Evolutionary conservation across 495 filamentous ascomycete species (phyloP).

Genomic region (Oleoguttula mirabilis): DNA sequence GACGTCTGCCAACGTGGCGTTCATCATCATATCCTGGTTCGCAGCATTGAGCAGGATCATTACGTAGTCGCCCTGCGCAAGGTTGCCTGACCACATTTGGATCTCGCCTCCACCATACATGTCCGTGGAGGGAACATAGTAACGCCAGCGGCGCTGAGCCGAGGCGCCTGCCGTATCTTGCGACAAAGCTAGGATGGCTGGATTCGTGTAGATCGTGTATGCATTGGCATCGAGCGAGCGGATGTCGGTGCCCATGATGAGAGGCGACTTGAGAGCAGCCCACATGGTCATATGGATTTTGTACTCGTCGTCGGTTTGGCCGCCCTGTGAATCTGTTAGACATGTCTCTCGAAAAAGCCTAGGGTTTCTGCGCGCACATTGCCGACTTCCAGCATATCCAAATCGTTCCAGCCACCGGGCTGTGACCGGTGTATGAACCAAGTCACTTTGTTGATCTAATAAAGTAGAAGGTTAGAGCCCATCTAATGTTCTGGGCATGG

Average conservation of each 20-base stretch:
- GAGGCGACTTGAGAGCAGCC: constrained; percentile 45
- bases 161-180: constrained; percentile 42
- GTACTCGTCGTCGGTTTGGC: too few species aligned
- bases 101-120: constrained; percentile 33
- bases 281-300: constrained; percentile 46
- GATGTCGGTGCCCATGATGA: constrained; percentile 41
- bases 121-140: constrained; percentile 19
- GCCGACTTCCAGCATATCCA: constrained; percentile 30
- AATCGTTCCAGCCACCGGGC: constrained; percentile 25
- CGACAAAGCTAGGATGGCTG: constrained; percentile 41
- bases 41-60: constrained; percentile 40
- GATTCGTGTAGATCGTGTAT: constrained; percentile 35
- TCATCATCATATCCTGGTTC: constrained; percentile 33
- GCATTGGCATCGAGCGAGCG: constrained; percentile 27
- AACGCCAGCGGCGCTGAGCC: constrained; percentile 18
- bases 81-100: constrained; percentile 38
- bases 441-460: constrained; percentile 27
- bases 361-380: constrained; percentile 21
- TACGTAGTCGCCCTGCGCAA: constrained; percentile 37
- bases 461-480: too few species aligned
- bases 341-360: neutral
- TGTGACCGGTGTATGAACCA: constrained; percentile 13
- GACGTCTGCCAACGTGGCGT: constrained; percentile 42
- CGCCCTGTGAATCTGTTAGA: constrained; percentile 10
- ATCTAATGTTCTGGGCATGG: too few species aligned